Evolutionary conservation across 345 rosid species (phyloP).

Genomic region (Acer yangbiense): DNA sequence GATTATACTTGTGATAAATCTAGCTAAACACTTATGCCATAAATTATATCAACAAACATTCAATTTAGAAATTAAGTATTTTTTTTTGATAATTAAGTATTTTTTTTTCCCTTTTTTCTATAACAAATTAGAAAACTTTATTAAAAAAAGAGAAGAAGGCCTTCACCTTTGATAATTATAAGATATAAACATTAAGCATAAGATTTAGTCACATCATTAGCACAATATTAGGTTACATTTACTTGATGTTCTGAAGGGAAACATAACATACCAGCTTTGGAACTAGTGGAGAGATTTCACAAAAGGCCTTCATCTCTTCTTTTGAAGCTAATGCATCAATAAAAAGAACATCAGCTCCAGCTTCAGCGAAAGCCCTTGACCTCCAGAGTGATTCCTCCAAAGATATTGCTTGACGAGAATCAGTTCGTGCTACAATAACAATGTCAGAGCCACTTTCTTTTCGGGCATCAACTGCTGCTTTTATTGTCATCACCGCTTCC

Average conservation of each 20-base stretch:
- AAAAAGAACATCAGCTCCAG: conserved; percentile 91
- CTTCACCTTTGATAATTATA: background rate
- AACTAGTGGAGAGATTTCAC: conserved; percentile 69
- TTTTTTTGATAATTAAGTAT: background rate
- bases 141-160: background rate
- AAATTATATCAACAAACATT: background rate
- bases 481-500: conserved; percentile 80
- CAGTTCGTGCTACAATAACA: conserved; percentile 81
- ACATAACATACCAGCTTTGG: conserved; percentile 77
- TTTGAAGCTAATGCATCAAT: conserved; percentile 74
- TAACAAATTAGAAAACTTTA: background rate
- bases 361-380: conserved; percentile 89
- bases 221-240: background rate
- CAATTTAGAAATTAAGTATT: background rate
- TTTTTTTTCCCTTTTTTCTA: background rate
- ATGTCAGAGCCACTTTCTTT: conserved; percentile 74
- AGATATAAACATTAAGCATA: background rate
- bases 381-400: conserved; percentile 81
- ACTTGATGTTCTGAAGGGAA: conserved; percentile 14
- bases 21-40: background rate
- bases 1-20: background rate
- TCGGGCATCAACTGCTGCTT: conserved; percentile 89
- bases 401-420: conserved; percentile 82
- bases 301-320: conserved; percentile 95
- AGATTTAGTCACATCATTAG: background rate